Conservation (phyloP, 1,284 basidiomycete genomes). For the Trichosporon ovoides region DNA sequence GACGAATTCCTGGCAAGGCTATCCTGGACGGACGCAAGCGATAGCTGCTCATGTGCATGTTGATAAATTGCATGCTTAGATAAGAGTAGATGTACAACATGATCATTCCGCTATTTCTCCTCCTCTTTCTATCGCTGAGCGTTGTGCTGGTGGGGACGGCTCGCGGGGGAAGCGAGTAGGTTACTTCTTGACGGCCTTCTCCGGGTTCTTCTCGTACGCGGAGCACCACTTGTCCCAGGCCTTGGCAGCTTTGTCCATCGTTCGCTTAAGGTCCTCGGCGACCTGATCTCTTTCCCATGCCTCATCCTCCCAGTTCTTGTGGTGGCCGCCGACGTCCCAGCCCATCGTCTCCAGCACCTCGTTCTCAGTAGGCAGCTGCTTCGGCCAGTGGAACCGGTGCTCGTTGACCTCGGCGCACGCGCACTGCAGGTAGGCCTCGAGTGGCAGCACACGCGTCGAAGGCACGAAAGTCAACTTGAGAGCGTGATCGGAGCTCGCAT, state of each 20-base stretch:
- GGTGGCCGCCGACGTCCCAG: constrained; percentile 15
- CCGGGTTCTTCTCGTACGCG: constrained; percentile 20
- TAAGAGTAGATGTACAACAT: not conserved
- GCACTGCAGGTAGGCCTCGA: constrained; percentile 12
- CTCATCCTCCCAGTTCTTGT: constrained; percentile 26
- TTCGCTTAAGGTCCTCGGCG: constrained; percentile 14
- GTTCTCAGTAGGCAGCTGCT: constrained; percentile 5
- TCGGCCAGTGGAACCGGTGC: constrained; percentile 6
- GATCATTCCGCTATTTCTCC: too few relatives aligned
- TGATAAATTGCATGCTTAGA: not conserved
- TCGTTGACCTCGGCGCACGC: constrained; percentile 7
- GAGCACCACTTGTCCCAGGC: constrained; percentile 22
- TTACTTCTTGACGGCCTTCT: constrained; percentile 18
- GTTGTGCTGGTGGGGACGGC: not conserved
- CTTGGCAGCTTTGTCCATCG: constrained; percentile 21
- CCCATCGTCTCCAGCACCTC: constrained; percentile 20
- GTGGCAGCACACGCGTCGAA: constrained; percentile 4
- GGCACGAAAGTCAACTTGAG: constrained; percentile 10
- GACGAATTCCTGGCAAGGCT: constrained; percentile 28
- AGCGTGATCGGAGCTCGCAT: constrained; percentile 1
- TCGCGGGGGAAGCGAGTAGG: not conserved
- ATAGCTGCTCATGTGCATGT: too few relatives aligned
- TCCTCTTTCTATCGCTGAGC: not conserved
- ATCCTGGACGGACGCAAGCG: constrained; percentile 30
- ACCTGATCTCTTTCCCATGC: constrained; percentile 24